Evolutionary conservation across 345 rosid species (phyloP).

Genomic region (Citrus unshiu): DNA sequence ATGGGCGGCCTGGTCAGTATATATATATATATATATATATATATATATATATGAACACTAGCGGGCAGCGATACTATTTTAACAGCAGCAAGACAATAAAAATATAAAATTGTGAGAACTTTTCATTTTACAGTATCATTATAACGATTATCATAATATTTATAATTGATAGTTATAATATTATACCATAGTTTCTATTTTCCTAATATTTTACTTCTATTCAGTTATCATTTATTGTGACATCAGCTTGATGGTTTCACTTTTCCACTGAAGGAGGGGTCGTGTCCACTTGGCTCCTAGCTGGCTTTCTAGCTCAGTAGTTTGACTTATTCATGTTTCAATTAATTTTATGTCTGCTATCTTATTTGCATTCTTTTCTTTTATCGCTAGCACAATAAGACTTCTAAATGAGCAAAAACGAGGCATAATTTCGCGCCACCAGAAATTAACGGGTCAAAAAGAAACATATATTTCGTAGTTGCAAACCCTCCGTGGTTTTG

Average conservation of each 20-base stretch:
- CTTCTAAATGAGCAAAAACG: background rate
- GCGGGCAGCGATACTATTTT: too few species aligned
- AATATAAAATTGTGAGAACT: too few species aligned
- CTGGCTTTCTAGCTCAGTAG: background rate
- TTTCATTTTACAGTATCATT: too few species aligned
- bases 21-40: too few species aligned
- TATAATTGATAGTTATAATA: too few species aligned
- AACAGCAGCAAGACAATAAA: too few species aligned
- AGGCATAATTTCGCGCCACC: background rate
- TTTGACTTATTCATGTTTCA: background rate
- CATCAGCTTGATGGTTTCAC: constrained; percentile 24
- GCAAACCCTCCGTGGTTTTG: background rate
- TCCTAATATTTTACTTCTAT: too few species aligned
- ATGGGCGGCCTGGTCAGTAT: constrained; percentile 39
- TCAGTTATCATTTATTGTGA: background rate
- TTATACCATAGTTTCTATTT: too few species aligned
- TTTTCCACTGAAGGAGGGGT: background rate
- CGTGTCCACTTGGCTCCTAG: background rate
- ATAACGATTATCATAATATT: too few species aligned
- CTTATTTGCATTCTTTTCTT: background rate
- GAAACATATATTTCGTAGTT: background rate
- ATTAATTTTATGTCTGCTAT: background rate
- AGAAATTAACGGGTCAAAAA: background rate
- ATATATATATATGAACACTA: too few species aligned
- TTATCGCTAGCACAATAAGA: background rate